Evolutionary conservation across 2,329 filamentous ascomycete genomes (phyloP).

Genomic region (Alternaria atra): DNA sequence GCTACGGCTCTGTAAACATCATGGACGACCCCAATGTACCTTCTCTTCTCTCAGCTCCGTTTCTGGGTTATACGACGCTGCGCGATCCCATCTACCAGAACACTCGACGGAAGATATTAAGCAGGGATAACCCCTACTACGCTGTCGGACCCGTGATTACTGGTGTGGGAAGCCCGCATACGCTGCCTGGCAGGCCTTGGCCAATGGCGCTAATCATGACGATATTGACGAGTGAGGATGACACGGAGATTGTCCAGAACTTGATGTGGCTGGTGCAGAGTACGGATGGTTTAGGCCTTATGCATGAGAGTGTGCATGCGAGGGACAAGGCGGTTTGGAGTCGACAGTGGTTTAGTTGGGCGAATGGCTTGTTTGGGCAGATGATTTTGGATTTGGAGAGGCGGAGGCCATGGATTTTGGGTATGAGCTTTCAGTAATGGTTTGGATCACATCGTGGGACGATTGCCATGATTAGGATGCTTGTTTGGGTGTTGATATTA

Average conservation of each 20-base stretch:
- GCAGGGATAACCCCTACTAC: conserved; percentile 58
- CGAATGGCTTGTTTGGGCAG: conserved; percentile 61
- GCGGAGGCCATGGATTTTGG: conserved; percentile 54
- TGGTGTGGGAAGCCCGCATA: conserved; percentile 58
- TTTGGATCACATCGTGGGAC: too few relatives aligned
- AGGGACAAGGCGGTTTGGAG: conserved; percentile 54
- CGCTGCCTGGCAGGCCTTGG: conserved; percentile 57
- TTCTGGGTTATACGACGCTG: conserved; percentile 63
- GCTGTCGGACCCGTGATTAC: conserved; percentile 56
- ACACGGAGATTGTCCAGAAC: conserved; percentile 55
- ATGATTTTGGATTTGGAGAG: conserved; percentile 56
- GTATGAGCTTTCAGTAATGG: conserved; percentile 39
- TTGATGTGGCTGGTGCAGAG: conserved; percentile 56
- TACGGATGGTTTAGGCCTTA: conserved; percentile 59
- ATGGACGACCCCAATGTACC: conserved; percentile 80
- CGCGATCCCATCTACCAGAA: conserved; percentile 54
- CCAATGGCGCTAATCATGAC: conserved; percentile 61
- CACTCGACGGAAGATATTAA: conserved; percentile 56
- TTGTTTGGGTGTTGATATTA: too few relatives aligned
- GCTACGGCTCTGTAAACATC: conserved; percentile 60
- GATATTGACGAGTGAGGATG: conserved; percentile 58
- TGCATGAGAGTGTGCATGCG: conserved; percentile 61
- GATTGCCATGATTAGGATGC: too few relatives aligned
- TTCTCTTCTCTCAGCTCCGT: conserved; percentile 70
- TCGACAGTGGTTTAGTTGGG: conserved; percentile 62